phyloP scores from a whole-genome alignment of 2,329 filamentous ascomycete genomes.

The Hymenoscyphus salicellus region DNA sequence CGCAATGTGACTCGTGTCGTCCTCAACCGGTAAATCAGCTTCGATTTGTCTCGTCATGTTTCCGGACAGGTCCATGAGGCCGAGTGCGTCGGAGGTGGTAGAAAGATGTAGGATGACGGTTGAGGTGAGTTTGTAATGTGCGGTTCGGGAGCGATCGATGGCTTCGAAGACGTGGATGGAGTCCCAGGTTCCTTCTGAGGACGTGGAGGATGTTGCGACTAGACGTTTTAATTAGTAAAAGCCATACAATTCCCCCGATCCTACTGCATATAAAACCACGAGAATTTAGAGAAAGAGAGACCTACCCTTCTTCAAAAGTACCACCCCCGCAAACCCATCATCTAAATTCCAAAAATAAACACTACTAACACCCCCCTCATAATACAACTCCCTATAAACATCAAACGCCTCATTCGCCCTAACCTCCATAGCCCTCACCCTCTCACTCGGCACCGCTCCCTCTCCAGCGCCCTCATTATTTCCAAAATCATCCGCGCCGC shows the following conservation, averaged over 20 bases:
- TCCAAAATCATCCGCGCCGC: conserved; percentile 49
- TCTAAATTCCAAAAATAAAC: conserved; percentile 99
- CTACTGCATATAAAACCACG: conserved; percentile 3
- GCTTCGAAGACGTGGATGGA: conserved; percentile 98
- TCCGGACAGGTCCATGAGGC: conserved; percentile 86
- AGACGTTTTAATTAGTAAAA: conserved; percentile 7
- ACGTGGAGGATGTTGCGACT: conserved; percentile 65
- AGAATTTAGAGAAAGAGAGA: conserved; percentile 21
- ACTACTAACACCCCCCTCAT: conserved; percentile 91
- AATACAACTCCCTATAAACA: conserved; percentile 93
- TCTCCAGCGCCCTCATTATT: conserved; percentile 63
- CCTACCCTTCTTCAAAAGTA: conserved; percentile 89
- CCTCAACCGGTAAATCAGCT: conserved; percentile 82
- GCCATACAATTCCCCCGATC: not conserved
- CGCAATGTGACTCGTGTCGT: conserved; percentile 88
- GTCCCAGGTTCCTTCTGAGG: conserved; percentile 84
- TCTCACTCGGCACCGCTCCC: conserved; percentile 82
- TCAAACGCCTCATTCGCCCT: conserved; percentile 95
- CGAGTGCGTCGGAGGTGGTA: conserved; percentile 63
- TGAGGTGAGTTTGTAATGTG: conserved; percentile 96
- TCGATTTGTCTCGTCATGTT: conserved; percentile 98
- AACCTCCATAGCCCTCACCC: conserved; percentile 90
- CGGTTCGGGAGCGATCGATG: conserved; percentile 83
- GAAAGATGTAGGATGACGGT: conserved; percentile 92
- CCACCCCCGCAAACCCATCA: conserved; percentile 94